Evolutionary conservation across 306 rosid genomes (phyloP).

Genomic region (Glycyrrhiza uralensis): DNA sequence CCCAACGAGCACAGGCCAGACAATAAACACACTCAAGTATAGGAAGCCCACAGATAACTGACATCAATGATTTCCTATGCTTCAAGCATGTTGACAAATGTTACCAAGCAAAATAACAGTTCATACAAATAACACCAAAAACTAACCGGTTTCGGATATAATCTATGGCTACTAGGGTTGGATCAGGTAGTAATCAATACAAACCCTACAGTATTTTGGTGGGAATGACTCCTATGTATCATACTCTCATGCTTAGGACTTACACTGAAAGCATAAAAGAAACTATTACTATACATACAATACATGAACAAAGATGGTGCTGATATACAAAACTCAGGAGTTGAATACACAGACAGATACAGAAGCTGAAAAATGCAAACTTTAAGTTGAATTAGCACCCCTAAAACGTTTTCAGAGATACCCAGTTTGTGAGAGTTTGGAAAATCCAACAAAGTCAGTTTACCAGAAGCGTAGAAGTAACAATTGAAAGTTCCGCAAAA

Average conservation of each 20-base stretch:
- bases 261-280: neutral
- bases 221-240: neutral
- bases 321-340: neutral
- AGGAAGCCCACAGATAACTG: constrained; percentile 77
- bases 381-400: constrained; percentile 22
- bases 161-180: constrained; percentile 20
- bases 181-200: constrained; percentile 4
- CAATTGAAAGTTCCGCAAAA: neutral
- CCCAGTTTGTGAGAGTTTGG: constrained; percentile 27
- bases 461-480: neutral
- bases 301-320: constrained; percentile 6
- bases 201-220: neutral
- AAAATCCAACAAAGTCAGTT: constrained; percentile 8
- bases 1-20: constrained; percentile 90
- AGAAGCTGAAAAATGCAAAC: constrained; percentile 23
- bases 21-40: constrained; percentile 88
- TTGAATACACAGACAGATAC: neutral
- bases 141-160: neutral
- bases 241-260: neutral
- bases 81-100: constrained; percentile 22
- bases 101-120: constrained; percentile 1
- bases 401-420: constrained; percentile 15
- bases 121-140: neutral
- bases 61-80: constrained; percentile 73
- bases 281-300: neutral